These are phyloP conservation scores for Ulmus americana DNA, from an alignment of 331 rosid species.

Conservation along the genomic window DNA sequence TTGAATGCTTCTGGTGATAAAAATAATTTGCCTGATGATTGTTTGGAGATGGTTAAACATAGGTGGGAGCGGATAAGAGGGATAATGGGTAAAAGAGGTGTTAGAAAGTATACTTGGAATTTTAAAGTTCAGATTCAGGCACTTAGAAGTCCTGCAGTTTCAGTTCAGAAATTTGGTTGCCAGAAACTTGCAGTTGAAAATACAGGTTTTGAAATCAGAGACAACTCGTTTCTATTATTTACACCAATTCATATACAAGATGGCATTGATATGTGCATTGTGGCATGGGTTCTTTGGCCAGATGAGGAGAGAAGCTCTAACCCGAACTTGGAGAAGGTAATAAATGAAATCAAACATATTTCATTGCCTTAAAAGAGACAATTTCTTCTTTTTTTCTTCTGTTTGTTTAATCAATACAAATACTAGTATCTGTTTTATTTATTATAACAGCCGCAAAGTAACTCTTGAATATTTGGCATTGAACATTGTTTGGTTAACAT, in stretches of 20 bases:
- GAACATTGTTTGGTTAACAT: constrained; percentile 6
- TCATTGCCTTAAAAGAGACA: not conserved
- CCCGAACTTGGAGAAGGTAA: constrained; percentile 89
- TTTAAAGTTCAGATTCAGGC: constrained; percentile 83
- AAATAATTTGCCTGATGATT: constrained; percentile 33
- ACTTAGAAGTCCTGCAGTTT: constrained; percentile 65
- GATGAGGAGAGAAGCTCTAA: constrained; percentile 84
- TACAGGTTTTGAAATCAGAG: constrained; percentile 50
- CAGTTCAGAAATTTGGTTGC: constrained; percentile 62
- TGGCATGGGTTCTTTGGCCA: constrained; percentile 94
- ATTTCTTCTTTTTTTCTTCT: not conserved
- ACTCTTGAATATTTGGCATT: constrained; percentile 16
- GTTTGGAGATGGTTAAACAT: constrained; percentile 42
- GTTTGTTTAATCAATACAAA: not conserved
- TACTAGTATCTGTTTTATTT: not conserved
- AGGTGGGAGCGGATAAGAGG: constrained; percentile 70
- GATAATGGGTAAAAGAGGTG: constrained; percentile 54
- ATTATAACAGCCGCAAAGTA: not conserved
- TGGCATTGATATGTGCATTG: constrained; percentile 72
- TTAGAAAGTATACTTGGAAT: constrained; percentile 76
- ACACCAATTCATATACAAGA: constrained; percentile 46
- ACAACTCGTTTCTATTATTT: constrained; percentile 51
- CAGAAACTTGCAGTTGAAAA: constrained; percentile 39
- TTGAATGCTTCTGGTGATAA: constrained; percentile 36
- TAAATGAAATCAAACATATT: constrained; percentile 14